Conservation (phyloP, 2,329 filamentous ascomycete genomes). For the Trichophyton benhamiae region DNA sequence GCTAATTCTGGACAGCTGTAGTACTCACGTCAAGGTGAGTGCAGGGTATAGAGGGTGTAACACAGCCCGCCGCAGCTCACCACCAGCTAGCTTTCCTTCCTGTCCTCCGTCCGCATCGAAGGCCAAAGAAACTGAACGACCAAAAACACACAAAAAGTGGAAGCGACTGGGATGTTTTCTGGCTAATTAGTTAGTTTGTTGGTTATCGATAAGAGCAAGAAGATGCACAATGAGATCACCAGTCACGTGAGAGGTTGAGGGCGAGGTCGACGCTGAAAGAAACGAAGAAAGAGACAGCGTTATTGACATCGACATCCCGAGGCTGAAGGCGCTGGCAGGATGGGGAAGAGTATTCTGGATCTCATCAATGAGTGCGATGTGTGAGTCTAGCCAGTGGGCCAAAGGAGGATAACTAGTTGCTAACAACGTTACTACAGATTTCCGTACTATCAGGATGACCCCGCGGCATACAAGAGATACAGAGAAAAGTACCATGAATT, state of each 20-base stretch:
- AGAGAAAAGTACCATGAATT: constrained; percentile 49
- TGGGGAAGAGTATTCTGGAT: constrained; percentile 30
- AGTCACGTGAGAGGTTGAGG: not conserved
- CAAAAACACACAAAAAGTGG: not conserved
- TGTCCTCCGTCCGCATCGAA: not conserved
- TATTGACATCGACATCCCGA: not conserved
- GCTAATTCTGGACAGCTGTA: too few relatives aligned
- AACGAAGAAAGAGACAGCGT: not conserved
- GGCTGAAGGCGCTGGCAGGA: not conserved
- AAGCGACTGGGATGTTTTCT: not conserved
- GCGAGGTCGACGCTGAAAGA: not conserved
- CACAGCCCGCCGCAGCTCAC: not conserved
- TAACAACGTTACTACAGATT: constrained; percentile 44
- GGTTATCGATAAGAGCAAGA: not conserved
- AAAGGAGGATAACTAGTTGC: not conserved
- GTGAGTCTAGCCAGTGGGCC: constrained; percentile 28
- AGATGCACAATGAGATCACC: not conserved
- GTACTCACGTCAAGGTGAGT: not conserved
- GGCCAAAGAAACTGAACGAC: not conserved
- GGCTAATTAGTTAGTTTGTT: too few relatives aligned
- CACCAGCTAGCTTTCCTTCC: not conserved
- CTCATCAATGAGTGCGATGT: constrained; percentile 43
- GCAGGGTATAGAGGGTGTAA: not conserved
- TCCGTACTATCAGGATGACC: constrained; percentile 56
- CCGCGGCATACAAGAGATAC: constrained; percentile 43